A percentile compares a stretch with the other conserved stretches of the same genome.
These are phyloP conservation scores for Allium sativum DNA, from an alignment of 106 monocot genomes.

Conservation along the genomic window DNA sequence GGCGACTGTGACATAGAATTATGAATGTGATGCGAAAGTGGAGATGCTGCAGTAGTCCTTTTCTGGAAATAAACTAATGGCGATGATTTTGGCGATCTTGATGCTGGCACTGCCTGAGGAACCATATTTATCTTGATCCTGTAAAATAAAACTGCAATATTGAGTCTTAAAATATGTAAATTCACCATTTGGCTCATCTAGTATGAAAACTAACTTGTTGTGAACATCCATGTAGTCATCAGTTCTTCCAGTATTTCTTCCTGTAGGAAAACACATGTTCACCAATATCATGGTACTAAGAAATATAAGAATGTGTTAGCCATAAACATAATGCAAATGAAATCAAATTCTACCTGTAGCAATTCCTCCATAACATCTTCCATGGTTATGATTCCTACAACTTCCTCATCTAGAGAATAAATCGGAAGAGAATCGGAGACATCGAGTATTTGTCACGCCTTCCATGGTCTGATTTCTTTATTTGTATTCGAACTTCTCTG, in stretches of 20 bases:
- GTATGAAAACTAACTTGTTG: conserved; percentile 36
- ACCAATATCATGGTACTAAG: no score
- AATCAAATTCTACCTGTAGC: conserved; percentile 72
- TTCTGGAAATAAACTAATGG: conserved; percentile 17
- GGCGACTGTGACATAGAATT: conserved; percentile 14
- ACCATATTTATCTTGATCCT: conserved; percentile 47
- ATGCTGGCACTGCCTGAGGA: conserved; percentile 13
- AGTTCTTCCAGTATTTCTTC: conserved; percentile 51
- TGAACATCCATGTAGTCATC: conserved; percentile 47
- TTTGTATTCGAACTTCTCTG: conserved; percentile 27
- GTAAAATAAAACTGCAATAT: conserved; percentile 7
- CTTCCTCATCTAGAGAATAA: conserved; percentile 75
- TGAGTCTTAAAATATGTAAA: background rate
- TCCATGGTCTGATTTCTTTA: conserved; percentile 57
- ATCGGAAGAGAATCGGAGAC: conserved; percentile 68
- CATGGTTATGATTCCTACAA: conserved; percentile 98
- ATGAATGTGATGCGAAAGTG: conserved; percentile 14
- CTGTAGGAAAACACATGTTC: no score
- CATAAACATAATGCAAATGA: no score
- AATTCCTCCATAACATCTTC: conserved; percentile 99
- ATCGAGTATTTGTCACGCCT: conserved; percentile 73
- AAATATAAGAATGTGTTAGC: no score
- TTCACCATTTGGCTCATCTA: no score
- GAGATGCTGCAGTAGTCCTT: conserved; percentile 29
- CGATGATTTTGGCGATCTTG: conserved; percentile 13